A percentile compares a stretch with the other conserved stretches of the same genome.
These are phyloP conservation scores for Botrytis paeoniae DNA, from an alignment of 2,329 filamentous ascomycete genomes.

Conservation along the genomic window DNA sequence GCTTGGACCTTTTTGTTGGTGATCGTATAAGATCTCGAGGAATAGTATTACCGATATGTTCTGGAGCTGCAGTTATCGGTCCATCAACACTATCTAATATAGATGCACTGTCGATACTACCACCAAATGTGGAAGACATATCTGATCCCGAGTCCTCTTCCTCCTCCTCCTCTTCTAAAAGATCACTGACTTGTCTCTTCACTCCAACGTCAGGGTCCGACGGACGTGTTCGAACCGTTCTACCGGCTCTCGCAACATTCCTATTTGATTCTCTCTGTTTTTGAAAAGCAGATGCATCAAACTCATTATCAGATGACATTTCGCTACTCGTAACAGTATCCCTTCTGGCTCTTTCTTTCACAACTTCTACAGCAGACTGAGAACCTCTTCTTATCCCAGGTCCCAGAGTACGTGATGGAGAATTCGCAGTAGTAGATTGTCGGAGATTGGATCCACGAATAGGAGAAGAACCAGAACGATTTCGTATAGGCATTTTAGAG, in stretches of 20 bases:
- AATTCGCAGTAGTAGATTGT: slow-evolving; percentile 68
- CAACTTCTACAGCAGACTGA: slow-evolving; percentile 65
- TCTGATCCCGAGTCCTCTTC: slow-evolving; percentile 63
- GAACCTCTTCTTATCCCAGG: slow-evolving; percentile 60
- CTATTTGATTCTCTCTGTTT: slow-evolving; percentile 60
- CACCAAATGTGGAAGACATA: slow-evolving; percentile 62
- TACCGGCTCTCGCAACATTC: slow-evolving; percentile 53
- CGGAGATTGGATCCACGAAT: slow-evolving; percentile 64
- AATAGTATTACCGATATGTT: slow-evolving; percentile 61
- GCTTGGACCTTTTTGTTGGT: slow-evolving; percentile 62
- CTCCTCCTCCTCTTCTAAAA: slow-evolving; percentile 48
- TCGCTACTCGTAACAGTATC: slow-evolving; percentile 82
- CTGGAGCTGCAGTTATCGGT: slow-evolving; percentile 52
- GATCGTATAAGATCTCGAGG: slow-evolving; percentile 58
- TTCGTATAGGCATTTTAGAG: slow-evolving; percentile 87
- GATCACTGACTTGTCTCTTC: slow-evolving; percentile 40
- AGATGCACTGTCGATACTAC: slow-evolving; percentile 67
- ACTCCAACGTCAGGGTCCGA: slow-evolving; percentile 46
- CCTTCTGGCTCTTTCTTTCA: slow-evolving; percentile 65
- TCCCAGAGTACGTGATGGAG: slow-evolving; percentile 54
- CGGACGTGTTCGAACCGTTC: slow-evolving; percentile 52
- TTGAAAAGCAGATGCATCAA: slow-evolving; percentile 64
- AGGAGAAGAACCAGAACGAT: slow-evolving; percentile 84
- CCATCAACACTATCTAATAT: slow-evolving; percentile 63
- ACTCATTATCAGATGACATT: slow-evolving; percentile 78